phyloP scores from a whole-genome alignment of 108 stramenopile genomes.

The Pelagomonas calceolata region DNA sequence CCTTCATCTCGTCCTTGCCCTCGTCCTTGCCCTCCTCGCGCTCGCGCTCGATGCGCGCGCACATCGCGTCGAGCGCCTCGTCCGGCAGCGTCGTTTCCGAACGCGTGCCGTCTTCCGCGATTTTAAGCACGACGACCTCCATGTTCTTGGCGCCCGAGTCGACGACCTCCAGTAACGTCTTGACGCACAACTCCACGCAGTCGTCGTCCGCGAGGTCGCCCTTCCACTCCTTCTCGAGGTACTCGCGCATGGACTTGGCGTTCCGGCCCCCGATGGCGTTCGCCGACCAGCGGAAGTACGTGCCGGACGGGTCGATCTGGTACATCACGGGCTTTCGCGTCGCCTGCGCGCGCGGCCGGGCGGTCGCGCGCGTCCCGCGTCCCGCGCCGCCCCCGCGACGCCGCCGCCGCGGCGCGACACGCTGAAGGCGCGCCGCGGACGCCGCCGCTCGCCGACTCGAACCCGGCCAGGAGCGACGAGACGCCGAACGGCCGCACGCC shows the following conservation, averaged over 20 bases:
- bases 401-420: too few relatives aligned
- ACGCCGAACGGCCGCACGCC: slow-evolving; percentile 99
- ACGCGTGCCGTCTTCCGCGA: slow-evolving; percentile 28
- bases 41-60: slow-evolving; percentile 75
- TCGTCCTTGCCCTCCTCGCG: slow-evolving; percentile 28
- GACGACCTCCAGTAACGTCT: slow-evolving; percentile 94
- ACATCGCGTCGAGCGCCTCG: slow-evolving; percentile 57
- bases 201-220: slow-evolving; percentile 68
- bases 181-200: slow-evolving; percentile 76
- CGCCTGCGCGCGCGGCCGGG: too few relatives aligned
- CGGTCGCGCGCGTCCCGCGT: too few relatives aligned
- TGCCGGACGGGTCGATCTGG: slow-evolving; percentile 97
- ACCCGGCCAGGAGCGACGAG: slow-evolving; percentile 73
- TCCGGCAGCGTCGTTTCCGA: slow-evolving; percentile 62
- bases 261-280: slow-evolving; percentile 94
- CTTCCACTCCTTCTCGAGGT: slow-evolving; percentile 91
- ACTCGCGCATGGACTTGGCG: slow-evolving; percentile 87
- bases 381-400: too few relatives aligned
- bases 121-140: slow-evolving; percentile 74
- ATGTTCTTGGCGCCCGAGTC: slow-evolving; percentile 97
- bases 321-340: slow-evolving; percentile 63
- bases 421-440: too few relatives aligned
- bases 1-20: too few relatives aligned
- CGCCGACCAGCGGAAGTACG: slow-evolving; percentile 95
- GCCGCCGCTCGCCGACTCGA: slow-evolving; percentile 36